Evolutionary conservation across 768 basidiomycete species (phyloP), one percentile per base, ranked within the genome.

Genomic region (Kwoniella mangroviensis): DNA sequence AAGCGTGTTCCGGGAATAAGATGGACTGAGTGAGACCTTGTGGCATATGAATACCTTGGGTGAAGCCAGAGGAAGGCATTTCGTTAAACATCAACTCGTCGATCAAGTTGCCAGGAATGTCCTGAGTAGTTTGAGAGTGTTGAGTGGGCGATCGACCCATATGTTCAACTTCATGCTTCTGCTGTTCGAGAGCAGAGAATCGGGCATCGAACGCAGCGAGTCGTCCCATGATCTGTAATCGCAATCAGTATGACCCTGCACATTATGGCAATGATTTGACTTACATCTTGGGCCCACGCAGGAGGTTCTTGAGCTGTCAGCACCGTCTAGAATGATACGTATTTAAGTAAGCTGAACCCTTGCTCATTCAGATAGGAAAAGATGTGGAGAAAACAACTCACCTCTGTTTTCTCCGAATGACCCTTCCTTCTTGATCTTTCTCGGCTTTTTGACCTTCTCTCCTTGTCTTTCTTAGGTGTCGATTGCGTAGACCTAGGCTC

Each of bases 1-100:
- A 40, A 12, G 28, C 28, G n/a, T 67, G 58, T 42, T 60, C 43
- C 13, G 66, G 66, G 49, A 57, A 67, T 15, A 67, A 12, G 28
- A 67, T 67, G 6, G 66, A 67, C 22, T 53, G 66, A 22, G 66
- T 60, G 17, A 67, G 34, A 28, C 66, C 66, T 28, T 53, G 34
- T 52, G 67, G 67, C 67, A 68, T 68, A 13, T 63, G 17, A 0
- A 63, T 53, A 12, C 59, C 67, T 2, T 58, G 41, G 3, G 70
- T 62, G 61, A 60, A 66, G 1, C 63, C 58, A 5, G 59, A 68
- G 17, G 63, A 65, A 54, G 67, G 69, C 17, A 77, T 52, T 10
- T 74, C 71, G 40, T 69, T 43, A 56, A 76, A 76, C 28, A 79
- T 69, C 41, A 79, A 66, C 21, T 79, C 74, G 68, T 77, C 69